Evolutionary conservation across 768 basidiomycete genomes (phyloP).

Genomic region (Hygrophoropsis aurantiaca): DNA sequence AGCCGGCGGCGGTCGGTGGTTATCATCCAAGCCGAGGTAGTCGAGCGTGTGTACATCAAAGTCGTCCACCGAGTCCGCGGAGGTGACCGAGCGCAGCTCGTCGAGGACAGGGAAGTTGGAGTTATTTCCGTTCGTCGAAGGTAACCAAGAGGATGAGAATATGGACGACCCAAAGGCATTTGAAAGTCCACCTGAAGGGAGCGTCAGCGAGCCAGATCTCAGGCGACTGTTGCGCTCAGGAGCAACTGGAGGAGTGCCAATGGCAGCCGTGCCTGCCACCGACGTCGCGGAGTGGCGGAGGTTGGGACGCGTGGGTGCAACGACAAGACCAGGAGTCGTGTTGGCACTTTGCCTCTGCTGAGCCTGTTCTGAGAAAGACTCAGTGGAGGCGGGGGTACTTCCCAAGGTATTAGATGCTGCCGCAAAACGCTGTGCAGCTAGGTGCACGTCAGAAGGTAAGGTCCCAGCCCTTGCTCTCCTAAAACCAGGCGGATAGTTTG

Average conservation of each 20-base stretch:
- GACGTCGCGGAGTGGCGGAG: constrained; percentile 77
- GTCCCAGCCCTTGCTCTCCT: constrained; percentile 96
- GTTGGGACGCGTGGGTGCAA: constrained; percentile 56
- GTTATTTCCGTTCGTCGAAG: constrained; percentile 54
- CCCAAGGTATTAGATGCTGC: constrained; percentile 60
- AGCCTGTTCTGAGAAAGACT: constrained; percentile 47
- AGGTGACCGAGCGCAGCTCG: constrained; percentile 78
- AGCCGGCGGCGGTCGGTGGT: constrained; percentile 71
- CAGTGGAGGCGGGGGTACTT: constrained; percentile 48
- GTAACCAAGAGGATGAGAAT: constrained; percentile 89
- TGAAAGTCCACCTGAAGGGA: constrained; percentile 72
- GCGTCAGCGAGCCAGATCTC: constrained; percentile 89
- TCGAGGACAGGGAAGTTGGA: constrained; percentile 69
- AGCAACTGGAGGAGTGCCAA: constrained; percentile 36
- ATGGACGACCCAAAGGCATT: constrained; percentile 88
- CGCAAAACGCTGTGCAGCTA: constrained; percentile 80
- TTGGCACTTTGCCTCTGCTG: constrained; percentile 38
- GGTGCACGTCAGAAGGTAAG: constrained; percentile 92
- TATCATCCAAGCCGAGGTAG: constrained; percentile 92
- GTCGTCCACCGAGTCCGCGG: constrained; percentile 79
- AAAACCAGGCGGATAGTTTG: constrained; percentile 83
- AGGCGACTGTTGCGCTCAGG: constrained; percentile 78
- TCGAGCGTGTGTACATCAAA: constrained; percentile 94
- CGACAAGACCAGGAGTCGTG: constrained; percentile 36
- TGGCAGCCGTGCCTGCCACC: constrained; percentile 55